Conservation (phyloP, 2,329 filamentous ascomycete species). For the Lecanicillium sp. region DNA sequence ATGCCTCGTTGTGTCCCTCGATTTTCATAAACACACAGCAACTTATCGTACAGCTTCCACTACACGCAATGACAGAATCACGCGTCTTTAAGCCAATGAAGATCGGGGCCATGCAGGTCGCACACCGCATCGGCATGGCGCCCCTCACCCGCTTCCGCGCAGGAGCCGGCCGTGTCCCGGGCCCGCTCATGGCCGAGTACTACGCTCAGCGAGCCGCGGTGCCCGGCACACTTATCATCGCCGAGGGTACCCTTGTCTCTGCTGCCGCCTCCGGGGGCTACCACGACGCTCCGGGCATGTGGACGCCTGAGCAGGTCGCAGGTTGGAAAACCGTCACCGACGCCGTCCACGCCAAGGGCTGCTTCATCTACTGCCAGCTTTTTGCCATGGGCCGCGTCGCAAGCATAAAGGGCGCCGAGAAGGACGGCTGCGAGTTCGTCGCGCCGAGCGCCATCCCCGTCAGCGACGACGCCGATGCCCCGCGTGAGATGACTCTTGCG, state of each 20-base stretch:
- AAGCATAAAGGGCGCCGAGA: conserved; percentile 20
- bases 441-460: conserved; percentile 34
- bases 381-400: conserved; percentile 53
- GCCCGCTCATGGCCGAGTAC: conserved; percentile 30
- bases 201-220: conserved; percentile 38
- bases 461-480: conserved; percentile 38
- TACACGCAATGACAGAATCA: neutral
- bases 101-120: conserved; percentile 18
- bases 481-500: conserved; percentile 55
- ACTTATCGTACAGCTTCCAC: too few relatives aligned
- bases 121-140: conserved; percentile 45
- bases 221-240: conserved; percentile 38
- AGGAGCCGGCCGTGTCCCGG: conserved; percentile 28
- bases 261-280: conserved; percentile 19
- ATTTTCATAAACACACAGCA: too few relatives aligned
- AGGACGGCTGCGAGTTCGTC: conserved; percentile 23
- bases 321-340: conserved; percentile 55
- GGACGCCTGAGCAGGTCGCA: conserved; percentile 44
- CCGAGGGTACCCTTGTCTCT: conserved; percentile 40
- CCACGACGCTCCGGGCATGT: conserved; percentile 49
- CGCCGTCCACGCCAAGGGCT: conserved; percentile 54
- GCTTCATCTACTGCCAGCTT: conserved; percentile 55
- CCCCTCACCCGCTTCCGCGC: conserved; percentile 50
- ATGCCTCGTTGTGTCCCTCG: too few relatives aligned
- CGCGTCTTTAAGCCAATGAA: neutral